Conservation (phyloP, 1,284 basidiomycete genomes). For the Mycocalia duriaeana region DNA sequence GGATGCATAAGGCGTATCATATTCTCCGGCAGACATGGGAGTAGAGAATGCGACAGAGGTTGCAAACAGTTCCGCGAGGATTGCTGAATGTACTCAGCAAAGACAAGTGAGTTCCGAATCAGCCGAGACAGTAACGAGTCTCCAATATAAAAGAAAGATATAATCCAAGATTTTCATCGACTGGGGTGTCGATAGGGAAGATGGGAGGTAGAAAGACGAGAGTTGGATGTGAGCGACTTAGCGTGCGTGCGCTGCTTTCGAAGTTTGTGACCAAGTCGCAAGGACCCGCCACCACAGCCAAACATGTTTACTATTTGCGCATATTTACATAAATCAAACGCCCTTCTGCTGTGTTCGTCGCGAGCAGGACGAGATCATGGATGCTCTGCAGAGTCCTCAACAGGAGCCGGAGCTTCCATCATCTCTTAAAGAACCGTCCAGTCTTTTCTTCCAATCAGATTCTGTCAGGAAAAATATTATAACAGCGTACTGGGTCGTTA, state of each 20-base stretch:
- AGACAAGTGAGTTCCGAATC: background rate
- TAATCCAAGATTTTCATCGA: background rate
- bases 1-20: conserved; percentile 27
- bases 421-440: conserved; percentile 40
- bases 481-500: conserved; percentile 68
- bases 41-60: no score
- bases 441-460: conserved; percentile 48
- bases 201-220: background rate
- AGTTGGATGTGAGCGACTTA: background rate
- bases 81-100: background rate
- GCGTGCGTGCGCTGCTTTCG: no score
- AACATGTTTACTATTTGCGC: no score
- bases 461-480: conserved; percentile 53
- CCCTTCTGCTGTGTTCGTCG: no score
- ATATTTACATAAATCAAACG: no score
- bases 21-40: conserved; percentile 36
- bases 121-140: background rate
- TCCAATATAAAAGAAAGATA: background rate
- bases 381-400: no score
- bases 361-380: no score
- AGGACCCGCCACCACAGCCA: no score
- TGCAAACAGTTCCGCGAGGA: background rate
- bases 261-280: no score
- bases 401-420: conserved; percentile 14
- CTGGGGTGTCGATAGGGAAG: background rate